Evolutionary conservation across 179 eudicot species (phyloP), one percentile per base, ranked within the genome.

Genomic region (Patellifolia procumbens): DNA sequence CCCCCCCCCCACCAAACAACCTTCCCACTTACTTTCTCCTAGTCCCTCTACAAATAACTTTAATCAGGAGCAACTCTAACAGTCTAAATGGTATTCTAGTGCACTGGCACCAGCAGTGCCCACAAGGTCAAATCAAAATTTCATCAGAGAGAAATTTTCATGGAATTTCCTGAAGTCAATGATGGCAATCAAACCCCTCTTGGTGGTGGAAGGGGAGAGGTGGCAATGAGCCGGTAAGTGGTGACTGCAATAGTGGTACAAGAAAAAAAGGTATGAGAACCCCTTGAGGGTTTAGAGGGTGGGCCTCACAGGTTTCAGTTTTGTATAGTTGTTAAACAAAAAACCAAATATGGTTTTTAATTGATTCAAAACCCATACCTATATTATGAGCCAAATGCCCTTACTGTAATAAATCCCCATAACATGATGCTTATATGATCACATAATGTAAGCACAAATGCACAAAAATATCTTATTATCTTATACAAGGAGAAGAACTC

Each of bases 401-500:
- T 29, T 32, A 45, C 53, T n/a, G 61, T 56, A 74, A 37, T 28
- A 28, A n/a, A 69, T 32, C 31, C 52, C 46, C 4, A 2, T 3
- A 55, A 24, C 52, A 19, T 55, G 19, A 28, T n/a, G 24, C 6
- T 39, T 24, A 10, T 42, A 56, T 31, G 6, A 45, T 74, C 61
- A 66, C 26, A 45, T 5, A 28, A 7, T 39, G 58, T 26, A 55
- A 75, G 62, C 39, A 61, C 66, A 61, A 37, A 12, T 20, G 29
- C 16, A 19, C 66, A 64, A 26, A n/a, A 37, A 39, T 56, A 5
- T 55, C 31, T 19, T 19, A 72, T 53, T 34, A n/a, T 43, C 22
- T 66, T 35, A 64, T 58, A 28, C 12, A 52, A 58, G 22, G 58
- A 66, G 69, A 49, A 17, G 28, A 53, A 48, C 59, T 53, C 61